Conservation (phyloP, 139 green algal genomes). For the Chlorella vulgaris region DNA sequence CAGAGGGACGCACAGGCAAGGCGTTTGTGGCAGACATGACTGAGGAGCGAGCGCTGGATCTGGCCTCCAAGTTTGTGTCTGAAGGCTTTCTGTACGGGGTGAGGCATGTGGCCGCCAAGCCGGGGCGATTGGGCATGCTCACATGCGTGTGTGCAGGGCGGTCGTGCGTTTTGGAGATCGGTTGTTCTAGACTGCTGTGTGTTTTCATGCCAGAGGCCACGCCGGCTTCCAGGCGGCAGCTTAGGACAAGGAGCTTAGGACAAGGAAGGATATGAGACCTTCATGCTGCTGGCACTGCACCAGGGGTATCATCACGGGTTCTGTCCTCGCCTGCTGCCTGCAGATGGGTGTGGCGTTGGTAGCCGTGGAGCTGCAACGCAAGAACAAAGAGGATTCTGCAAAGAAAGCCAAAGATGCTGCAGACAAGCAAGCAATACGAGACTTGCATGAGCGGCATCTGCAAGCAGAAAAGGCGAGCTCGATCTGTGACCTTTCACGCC, state of each 20-base stretch:
- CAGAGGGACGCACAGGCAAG: slow-evolving; percentile 73
- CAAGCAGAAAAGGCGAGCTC: slow-evolving; percentile 4
- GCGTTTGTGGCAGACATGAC: slow-evolving; percentile 66
- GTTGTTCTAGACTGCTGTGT: no score
- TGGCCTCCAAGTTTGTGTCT: slow-evolving; percentile 77
- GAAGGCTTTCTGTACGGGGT: slow-evolving; percentile 78
- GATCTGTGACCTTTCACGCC: background rate
- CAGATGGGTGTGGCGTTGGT: slow-evolving; percentile 39
- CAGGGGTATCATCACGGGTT: background rate
- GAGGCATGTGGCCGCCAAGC: background rate
- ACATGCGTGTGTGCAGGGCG: background rate
- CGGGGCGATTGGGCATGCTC: background rate
- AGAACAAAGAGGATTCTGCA: slow-evolving; percentile 36
- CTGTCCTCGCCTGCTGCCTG: background rate
- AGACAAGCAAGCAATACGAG: background rate
- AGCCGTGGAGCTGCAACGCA: slow-evolving; percentile 37
- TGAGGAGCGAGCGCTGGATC: slow-evolving; percentile 80
- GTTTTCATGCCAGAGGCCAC: no score
- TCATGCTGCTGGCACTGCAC: background rate
- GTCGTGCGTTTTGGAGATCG: no score
- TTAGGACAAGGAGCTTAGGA: no score
- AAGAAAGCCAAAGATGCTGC: slow-evolving; percentile 31
- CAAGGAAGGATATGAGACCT: no score
- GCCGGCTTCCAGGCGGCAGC: no score
- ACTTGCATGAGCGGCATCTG: slow-evolving; percentile 27